Base-by-base conservation (phyloP, 2,329 filamentous ascomycete species). In the Monosporascus ibericus region DNA sequence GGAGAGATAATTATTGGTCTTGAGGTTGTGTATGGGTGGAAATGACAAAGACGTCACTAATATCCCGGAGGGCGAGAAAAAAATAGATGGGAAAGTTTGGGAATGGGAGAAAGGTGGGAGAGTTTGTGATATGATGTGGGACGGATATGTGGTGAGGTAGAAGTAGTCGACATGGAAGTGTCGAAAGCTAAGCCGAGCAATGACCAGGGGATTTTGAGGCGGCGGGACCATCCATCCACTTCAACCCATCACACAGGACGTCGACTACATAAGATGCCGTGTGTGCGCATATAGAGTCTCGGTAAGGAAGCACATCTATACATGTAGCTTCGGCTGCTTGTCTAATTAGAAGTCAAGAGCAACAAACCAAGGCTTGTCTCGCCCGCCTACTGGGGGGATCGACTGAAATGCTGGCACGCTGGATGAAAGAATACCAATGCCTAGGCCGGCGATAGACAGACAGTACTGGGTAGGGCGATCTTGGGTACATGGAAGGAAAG, bases 51-150 rank as follows among this genome's bases (percentile, higher is more conserved):
- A 30, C 5, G 22, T 27, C n/a, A 46, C n/a, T 25, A 22, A 17
- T 46, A 46, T 46, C 22, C 20, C 22, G 39, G 37, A 47, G 27
- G 46, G 27, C 49, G 50, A 50, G 36, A 51, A 56, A 53, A 52
- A 49, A 53, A 51, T 57, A 55, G 50, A 56, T 49, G 55, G 49
- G 36, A 44, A 53, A 44, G 56, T 55, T 47, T 55, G 51, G 47
- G 50, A 52, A 48, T 37, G 52, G 51, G 52, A 58, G 56, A 51
- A 58, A 59, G 55, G 57, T 60, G 55, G 57, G 56, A 60, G 55
- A 60, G 53, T 55, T 60, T 56, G 58, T 55, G 56, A 52, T 46
- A 46, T 54, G 56, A 56, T 60, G 58, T 57, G 58, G 56, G 57
- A 58, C 54, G 51, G 56, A 54, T 30, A 52, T 27, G 30, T 46